Conservation (phyloP, 805 yeast genomes). For the Lachancea thermotolerans region DNA sequence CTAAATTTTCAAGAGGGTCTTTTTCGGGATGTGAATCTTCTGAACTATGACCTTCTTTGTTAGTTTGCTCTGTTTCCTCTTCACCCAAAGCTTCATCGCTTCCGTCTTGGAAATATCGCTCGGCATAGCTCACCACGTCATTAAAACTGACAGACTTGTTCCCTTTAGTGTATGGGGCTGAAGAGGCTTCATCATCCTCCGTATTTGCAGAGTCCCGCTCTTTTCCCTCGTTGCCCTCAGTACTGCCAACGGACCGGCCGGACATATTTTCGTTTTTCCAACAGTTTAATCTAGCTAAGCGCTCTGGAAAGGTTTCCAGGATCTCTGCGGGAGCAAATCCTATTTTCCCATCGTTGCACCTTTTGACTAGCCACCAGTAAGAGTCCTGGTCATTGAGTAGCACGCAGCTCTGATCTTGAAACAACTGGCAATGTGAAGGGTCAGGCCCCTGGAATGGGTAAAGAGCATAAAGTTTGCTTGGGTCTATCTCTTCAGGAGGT, state of each 20-base stretch:
- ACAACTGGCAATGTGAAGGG: constrained; percentile 78
- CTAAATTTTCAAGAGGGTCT: too few species aligned
- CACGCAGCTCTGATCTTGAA: constrained; percentile 74
- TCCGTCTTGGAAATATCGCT: constrained; percentile 21
- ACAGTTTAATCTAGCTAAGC: constrained; percentile 86
- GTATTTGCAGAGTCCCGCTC: constrained; percentile 8
- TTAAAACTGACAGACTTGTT: constrained; percentile 31
- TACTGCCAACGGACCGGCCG: constrained; percentile 12
- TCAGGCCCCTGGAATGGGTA: constrained; percentile 89
- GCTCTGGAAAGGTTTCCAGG: constrained; percentile 82
- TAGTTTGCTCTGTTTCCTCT: constrained; percentile 18
- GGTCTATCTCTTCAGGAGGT: constrained; percentile 78
- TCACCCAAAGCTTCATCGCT: constrained; percentile 14
- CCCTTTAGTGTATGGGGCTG: constrained; percentile 13
- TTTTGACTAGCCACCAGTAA: constrained; percentile 91
- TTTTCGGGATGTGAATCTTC: too few species aligned
- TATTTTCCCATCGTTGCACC: constrained; percentile 53
- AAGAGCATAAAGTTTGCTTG: constrained; percentile 75
- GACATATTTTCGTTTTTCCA: constrained; percentile 74
- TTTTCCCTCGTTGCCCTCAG: not conserved
- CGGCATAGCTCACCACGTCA: constrained; percentile 30
- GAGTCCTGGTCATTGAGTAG: constrained; percentile 82
- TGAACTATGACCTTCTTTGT: constrained; percentile 9
- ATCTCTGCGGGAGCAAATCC: constrained; percentile 98
- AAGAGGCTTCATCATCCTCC: constrained; percentile 4